Evolutionary conservation across 176 grass and related monocot species (phyloP), one percentile per base, ranked within the genome.

Genomic region (Carex myosuroides): DNA sequence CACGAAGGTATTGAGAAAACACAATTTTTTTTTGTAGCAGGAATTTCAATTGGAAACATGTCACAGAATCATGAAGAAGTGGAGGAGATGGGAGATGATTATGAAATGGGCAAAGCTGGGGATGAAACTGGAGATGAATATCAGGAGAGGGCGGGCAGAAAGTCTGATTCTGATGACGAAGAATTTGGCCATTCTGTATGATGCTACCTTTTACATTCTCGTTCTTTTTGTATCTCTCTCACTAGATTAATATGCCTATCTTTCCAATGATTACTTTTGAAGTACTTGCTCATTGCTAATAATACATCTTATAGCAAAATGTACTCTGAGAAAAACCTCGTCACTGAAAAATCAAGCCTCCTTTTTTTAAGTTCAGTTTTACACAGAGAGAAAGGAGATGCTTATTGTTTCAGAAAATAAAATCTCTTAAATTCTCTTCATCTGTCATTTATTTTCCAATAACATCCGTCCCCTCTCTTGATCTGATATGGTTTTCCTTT

Each of bases 21-120:
- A 11, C 18, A 68, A 26, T 11, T 32, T 48, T 52, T 26, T 66
- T 39, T 22, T 66, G 39, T 67, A 67, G 13, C 46, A 83, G 80
- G 80, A 53, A 83, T 10, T 33, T 50, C 13, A 32, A 68, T 83
- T 54, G 87, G 82, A 90, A 20, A 70, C 57, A 94, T 97, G 94
- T 91, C 84, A 14, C 80, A 86, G 6, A 84, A 97, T 84, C 87
- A 86, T n/a, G 89, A 85, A 54, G 87, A 89, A 81, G 30, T 92
- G 24, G 92, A 94, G 71, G 94, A 94, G 53, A 92, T 93, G 91
- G 92, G 82, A 35, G 90, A 97, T 58, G 94, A 94, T 87, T 94
- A 94, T 64, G 94, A 97, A 29, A 90, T 97, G 86, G 90, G 84
- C 3, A 87, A 94, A 56, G 60, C 89, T 9, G 87, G 78, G 13